Base-by-base conservation (phyloP, 108 stramenopile genomes). In the Cyclotella baltica region DNA sequence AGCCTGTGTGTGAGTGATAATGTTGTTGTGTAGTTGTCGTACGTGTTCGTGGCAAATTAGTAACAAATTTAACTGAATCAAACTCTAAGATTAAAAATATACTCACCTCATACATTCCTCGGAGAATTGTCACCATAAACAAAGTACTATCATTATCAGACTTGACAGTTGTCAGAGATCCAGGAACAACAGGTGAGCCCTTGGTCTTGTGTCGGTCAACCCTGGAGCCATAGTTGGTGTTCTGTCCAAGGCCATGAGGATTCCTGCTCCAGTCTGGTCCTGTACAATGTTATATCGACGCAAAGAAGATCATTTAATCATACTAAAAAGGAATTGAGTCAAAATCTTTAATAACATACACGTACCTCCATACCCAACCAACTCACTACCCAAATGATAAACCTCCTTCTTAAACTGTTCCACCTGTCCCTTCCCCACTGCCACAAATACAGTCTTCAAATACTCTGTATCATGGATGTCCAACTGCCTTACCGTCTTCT, bases 151-250 rank as follows among this genome's bases (percentile, higher is more conserved):
- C 98, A 33, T 81, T 85, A 55, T 98, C 98, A 30, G 70, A 73
- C 66, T 80, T 80, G n/a, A 98, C 87, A 18, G 83, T 73, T 64
- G 91, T 80, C 27, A 91, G 34, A 11, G 94, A 92, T 69, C 94
- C 95, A 38, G 94, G 95, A 43, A 96, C 98, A 50, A 98, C 98
- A 9, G 98, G 98, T 1, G 96, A 96, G 64, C 98, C 96, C 40
- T 90, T 88, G 36, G 84, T 83, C 62, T 85, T 85, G 63, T 93
- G 92, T 40, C 97, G 84, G 70, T 97, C 90, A 1, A 91, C 87
- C 48, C 83, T 78, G 43, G 85, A 72, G 19, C 97, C 97, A 68
- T 89, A 97, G 31, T 80, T 72, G 25, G 80, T 76, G 4, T 89
- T 85, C 63, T 90, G 78, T 46, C 92, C 92, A 35, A 94, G 85